These are phyloP conservation scores for Rhizophora mangle DNA, from an alignment of 345 rosid genomes.

Conservation along the genomic window DNA sequence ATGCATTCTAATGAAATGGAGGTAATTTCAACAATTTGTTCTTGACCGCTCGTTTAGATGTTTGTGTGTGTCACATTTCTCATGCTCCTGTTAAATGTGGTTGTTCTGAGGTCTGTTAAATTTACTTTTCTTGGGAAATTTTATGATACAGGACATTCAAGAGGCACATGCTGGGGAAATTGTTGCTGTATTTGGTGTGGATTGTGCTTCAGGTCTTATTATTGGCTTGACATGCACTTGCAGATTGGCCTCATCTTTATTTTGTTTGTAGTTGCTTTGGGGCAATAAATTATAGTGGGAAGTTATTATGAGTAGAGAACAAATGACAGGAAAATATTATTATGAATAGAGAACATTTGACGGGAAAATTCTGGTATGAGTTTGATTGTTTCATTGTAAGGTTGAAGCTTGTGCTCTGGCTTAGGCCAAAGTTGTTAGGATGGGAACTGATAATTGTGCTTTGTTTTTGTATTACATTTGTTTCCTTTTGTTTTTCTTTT, in stretches of 20 bases:
- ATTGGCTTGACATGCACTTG: neutral
- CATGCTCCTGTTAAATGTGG: neutral
- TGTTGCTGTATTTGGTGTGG: conserved; percentile 97
- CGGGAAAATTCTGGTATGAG: no score
- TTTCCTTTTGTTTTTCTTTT: neutral
- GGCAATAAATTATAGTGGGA: neutral
- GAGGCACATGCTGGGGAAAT: conserved; percentile 99
- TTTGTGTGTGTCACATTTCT: neutral
- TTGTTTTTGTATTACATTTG: neutral
- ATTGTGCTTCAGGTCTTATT: conserved; percentile 88
- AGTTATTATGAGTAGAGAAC: neutral
- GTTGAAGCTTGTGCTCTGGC: no score
- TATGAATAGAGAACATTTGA: no score
- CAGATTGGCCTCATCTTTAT: no score
- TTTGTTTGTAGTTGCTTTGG: neutral
- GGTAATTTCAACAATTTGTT: conserved; percentile 36
- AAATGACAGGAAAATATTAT: neutral
- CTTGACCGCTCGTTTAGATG: neutral
- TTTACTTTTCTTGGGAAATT: conserved; percentile 6
- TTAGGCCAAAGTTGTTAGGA: neutral
- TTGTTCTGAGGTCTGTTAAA: neutral
- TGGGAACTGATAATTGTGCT: neutral
- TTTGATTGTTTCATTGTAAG: no score
- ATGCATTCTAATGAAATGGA: conserved; percentile 99
- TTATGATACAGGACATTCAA: conserved; percentile 75